These are phyloP conservation scores for Cyamopsis tetragonoloba DNA, from an alignment of 306 rosid species.

Conservation along the genomic window DNA sequence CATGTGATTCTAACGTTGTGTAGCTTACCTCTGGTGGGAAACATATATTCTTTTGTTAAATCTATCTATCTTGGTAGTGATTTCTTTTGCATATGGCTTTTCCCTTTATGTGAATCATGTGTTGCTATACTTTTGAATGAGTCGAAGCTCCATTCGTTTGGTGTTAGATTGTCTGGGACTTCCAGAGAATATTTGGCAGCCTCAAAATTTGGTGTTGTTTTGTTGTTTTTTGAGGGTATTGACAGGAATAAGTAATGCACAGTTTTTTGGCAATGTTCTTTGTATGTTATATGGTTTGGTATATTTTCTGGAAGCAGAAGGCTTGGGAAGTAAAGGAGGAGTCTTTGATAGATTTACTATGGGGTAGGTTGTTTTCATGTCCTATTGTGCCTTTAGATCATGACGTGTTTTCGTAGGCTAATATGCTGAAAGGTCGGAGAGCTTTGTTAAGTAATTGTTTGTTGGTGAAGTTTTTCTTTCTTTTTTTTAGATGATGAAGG, in stretches of 20 bases:
- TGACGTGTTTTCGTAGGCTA: neutral
- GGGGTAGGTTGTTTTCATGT: neutral
- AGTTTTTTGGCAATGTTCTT: neutral
- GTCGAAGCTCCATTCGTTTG: neutral
- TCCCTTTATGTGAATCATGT: neutral
- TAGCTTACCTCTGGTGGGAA: conserved; percentile 3
- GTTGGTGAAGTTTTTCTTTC: neutral
- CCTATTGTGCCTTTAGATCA: neutral
- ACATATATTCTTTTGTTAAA: neutral
- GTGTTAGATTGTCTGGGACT: conserved; percentile 1
- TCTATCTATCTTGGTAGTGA: neutral
- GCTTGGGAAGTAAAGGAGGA: neutral
- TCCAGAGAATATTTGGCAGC: neutral
- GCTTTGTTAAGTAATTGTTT: neutral
- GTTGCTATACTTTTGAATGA: neutral
- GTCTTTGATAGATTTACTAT: neutral
- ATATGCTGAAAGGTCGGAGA: neutral
- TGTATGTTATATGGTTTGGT: neutral
- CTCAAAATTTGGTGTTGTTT: neutral
- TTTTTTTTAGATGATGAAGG: too few relatives aligned
- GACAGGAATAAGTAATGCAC: neutral
- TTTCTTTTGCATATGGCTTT: neutral
- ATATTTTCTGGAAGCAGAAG: neutral
- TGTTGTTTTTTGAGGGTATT: neutral
- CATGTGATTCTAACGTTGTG: neutral